Base-by-base conservation (phyloP, 208 protist genomes). In the Acanthamoeba royreba region DNA sequence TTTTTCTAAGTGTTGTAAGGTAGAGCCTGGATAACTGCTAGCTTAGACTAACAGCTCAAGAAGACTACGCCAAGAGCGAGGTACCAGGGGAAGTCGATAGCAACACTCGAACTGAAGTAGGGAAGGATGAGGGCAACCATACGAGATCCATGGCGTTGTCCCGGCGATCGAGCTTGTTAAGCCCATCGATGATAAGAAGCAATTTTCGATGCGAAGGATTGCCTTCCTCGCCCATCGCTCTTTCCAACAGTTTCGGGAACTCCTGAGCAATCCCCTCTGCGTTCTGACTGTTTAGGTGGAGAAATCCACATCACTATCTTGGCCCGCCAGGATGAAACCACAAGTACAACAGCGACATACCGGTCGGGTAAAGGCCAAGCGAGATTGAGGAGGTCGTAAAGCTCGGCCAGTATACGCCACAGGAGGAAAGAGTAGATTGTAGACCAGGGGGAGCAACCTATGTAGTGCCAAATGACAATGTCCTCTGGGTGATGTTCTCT, bases 401-500 rank as follows among this genome's bases (percentile, higher is more conserved):
- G 47, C 72, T 95, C 91, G 35, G 52, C 52, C 92, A 96, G 92
- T 17, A 96, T 83, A 43, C 93, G 87, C 89, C 94, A 81, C 7
- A 96, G 69, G 35, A 72, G 28, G 33, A 25, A 11, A 13, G 93
- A 33, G 28, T 94, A 74, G n/a, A 93, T 53, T 31, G 94, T 94
- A 7, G 95, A 96, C 40, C 43, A 87, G 52, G 95, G 90, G 1
- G 93, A 95, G 22, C 66, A 93, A 28, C 66, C 87, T 4, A 86
- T 33, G 40, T 43, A 83, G 31, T 74, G 87, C 38, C 53, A 74
- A 19, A 92, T 28, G 4, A 94, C 1, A 2, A 96, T 53, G 46
- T 96, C 93, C 46, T 96, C 95, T 33, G 95, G 95, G 47, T 96
- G 95, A 43, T 96, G 95, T 25, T 96, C 87, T 46, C 66, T 85